phyloP scores from a whole-genome alignment of 192 early-diverging fungal species.

The Backusella mclennaniae region DNA sequence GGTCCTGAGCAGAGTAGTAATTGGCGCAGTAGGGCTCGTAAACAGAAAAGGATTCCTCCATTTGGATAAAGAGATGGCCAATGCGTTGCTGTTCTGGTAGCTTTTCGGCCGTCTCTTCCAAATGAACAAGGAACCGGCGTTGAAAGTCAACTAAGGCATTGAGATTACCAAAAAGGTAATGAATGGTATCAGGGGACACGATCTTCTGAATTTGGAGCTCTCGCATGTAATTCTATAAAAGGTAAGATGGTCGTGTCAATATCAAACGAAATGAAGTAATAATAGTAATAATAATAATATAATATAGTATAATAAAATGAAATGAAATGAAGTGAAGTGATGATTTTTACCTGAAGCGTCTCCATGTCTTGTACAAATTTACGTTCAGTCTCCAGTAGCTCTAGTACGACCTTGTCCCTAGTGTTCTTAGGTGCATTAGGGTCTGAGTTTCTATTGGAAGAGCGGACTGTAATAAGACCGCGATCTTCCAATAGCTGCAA shows the following conservation, averaged over 20 bases:
- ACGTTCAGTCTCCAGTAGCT: conserved; percentile 91
- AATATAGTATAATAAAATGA: neutral
- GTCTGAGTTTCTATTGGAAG: conserved; percentile 44
- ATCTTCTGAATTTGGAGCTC: conserved; percentile 69
- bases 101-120: conserved; percentile 78
- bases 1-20: conserved; percentile 72
- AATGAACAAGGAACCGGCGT: conserved; percentile 83
- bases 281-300: too few relatives aligned
- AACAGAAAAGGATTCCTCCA: conserved; percentile 75
- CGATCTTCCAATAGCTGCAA: conserved; percentile 73
- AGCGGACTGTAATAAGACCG: conserved; percentile 47
- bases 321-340: neutral
- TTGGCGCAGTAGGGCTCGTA: conserved; percentile 95
- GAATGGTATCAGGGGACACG: conserved; percentile 75
- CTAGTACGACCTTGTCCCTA: conserved; percentile 79
- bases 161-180: conserved; percentile 89
- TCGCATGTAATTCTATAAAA: conserved; percentile 64
- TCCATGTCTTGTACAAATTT: conserved; percentile 89
- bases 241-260: conserved; percentile 3
- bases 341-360: conserved; percentile 55
- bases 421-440: conserved; percentile 72
- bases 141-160: conserved; percentile 93
- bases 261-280: neutral
- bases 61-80: conserved; percentile 80
- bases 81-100: conserved; percentile 80